Evolutionary conservation across 2,329 filamentous ascomycete species (phyloP), one percentile per base, ranked within the genome.

Genomic region (Tolypocladium pustulatum): DNA sequence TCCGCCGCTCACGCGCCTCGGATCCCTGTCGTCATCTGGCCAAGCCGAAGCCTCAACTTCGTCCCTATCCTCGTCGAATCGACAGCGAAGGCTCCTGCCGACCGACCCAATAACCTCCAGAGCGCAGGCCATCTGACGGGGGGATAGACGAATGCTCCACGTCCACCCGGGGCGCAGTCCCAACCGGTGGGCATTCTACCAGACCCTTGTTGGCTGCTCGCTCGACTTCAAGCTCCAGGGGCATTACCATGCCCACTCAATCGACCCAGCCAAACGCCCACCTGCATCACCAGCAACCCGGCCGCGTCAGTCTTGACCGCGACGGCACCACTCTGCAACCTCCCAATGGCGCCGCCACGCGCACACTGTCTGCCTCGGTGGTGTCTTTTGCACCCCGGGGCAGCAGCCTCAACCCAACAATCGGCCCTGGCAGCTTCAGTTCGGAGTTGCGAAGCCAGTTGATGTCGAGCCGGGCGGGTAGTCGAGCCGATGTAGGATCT

Each of bases 381-480:
- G 79, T 84, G 65, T 86, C 84, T 58, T 88, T 85, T 70, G 84
- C 81, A 55, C 82, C 86, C 22, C 84, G 89, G 57, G 84, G 82
- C 57, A 80, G 85, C 62, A 90, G 88, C 55, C 80, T 91, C 67
- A 87, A 86, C 61, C 84, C 88, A 17, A 85, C 86, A 40, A 80
- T 85, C 58, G 85, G 83, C 32, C 87, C 87, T 1, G 92, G 92
- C 51, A 96, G 91, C 77, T 97, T 97, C 78, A 95, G 87, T 67
- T 87, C 91, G 38, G 92, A 96, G 61, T 75, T 96, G 66, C 90
- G 89, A 68, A 90, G 86, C 67, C 82, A 84, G 70, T 81, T 88
- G 69, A 81, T 66, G 51, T 65, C 65, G 9, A 67, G 65, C 61
- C 72, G 73, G 51, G 68, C 69, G 27, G 72, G 71, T 12, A 74